A percentile compares a stretch with the other conserved stretches of the same genome.
phyloP scores from a whole-genome alignment of 306 rosid species.

The Luffa aegyptiaca region DNA sequence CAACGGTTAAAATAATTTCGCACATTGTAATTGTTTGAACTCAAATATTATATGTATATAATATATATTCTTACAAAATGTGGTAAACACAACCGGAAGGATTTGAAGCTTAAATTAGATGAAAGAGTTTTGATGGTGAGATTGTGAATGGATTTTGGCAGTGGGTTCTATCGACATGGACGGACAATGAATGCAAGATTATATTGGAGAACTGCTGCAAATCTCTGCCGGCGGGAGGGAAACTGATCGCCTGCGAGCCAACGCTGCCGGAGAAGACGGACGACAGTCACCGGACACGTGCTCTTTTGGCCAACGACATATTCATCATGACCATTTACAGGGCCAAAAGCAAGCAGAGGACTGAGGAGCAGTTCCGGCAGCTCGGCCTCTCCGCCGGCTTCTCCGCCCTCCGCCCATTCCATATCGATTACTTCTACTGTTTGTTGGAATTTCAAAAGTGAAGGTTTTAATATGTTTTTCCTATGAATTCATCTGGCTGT shows the following conservation, averaged over 20 bases:
- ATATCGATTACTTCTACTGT: constrained; percentile 51
- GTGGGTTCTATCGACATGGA: constrained; percentile 91
- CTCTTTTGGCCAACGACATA: constrained; percentile 63
- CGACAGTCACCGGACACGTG: constrained; percentile 63
- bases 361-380: constrained; percentile 45
- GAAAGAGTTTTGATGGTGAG: background rate
- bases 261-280: constrained; percentile 64
- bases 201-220: constrained; percentile 66
- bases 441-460: constrained; percentile 68
- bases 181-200: constrained; percentile 60
- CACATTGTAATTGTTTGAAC: too few species aligned
- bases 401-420: constrained; percentile 38
- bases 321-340: constrained; percentile 79
- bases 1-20: too few species aligned
- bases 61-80: too few species aligned
- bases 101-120: background rate
- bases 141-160: constrained; percentile 14
- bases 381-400: constrained; percentile 57
- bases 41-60: too few species aligned
- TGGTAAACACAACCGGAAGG: too few species aligned
- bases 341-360: constrained; percentile 72
- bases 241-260: constrained; percentile 80
- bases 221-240: constrained; percentile 72
- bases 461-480: background rate
- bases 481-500: background rate